These are phyloP conservation scores for Penicillium alfredii DNA, from an alignment of 495 filamentous ascomycete species.

Conservation along the genomic window DNA sequence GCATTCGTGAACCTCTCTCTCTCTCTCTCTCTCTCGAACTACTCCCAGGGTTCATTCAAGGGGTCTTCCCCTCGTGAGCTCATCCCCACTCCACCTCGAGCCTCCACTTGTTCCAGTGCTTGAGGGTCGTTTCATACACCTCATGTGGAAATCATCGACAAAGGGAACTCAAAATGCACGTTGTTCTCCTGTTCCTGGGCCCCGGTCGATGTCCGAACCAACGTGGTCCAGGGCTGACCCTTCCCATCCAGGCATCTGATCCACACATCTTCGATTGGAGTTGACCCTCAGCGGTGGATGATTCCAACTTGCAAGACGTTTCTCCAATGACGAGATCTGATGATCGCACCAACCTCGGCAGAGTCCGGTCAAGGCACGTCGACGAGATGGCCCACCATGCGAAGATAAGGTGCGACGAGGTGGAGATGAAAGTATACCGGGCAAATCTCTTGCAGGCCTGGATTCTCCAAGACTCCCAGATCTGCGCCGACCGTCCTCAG, in stretches of 20 bases:
- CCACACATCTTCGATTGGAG: conserved; percentile 1
- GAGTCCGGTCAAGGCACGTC: background rate
- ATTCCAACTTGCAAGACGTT: too few relatives aligned
- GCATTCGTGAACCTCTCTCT: too few relatives aligned
- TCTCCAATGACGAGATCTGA: conserved; percentile 1
- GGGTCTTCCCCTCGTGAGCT: too few relatives aligned
- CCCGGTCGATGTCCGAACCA: too few relatives aligned
- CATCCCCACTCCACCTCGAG: too few relatives aligned
- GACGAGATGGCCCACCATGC: background rate
- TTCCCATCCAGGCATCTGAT: conserved; percentile 4
- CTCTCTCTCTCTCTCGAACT: too few relatives aligned
- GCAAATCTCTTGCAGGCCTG: conserved; percentile 1
- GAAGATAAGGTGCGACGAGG: conserved; percentile 1
- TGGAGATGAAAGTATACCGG: background rate
- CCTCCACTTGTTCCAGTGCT: too few relatives aligned
- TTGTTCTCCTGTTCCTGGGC: too few relatives aligned
- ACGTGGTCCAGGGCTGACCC: background rate
- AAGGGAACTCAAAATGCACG: too few relatives aligned
- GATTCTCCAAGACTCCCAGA: background rate
- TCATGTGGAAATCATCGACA: too few relatives aligned
- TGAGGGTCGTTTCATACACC: too few relatives aligned
- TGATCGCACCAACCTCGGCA: background rate
- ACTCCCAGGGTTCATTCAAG: too few relatives aligned
- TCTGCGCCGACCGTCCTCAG: background rate
- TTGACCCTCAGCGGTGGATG: background rate